phyloP scores from a whole-genome alignment of 108 stramenopile species.

The Ochromonas danica region DNA sequence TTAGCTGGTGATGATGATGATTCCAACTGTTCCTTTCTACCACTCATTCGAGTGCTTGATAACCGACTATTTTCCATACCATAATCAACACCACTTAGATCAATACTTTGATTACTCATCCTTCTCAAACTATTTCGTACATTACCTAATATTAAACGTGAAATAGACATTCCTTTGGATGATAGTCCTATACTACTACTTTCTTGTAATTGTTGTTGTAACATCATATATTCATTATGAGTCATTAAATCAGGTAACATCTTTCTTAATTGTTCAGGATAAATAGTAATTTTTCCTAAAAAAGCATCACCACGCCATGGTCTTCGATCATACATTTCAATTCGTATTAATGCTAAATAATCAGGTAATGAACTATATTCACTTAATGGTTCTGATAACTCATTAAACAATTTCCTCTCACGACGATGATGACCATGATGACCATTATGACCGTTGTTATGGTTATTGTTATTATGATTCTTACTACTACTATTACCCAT shows the following conservation, averaged over 20 bases:
- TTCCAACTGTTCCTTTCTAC: conserved; percentile 15
- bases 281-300: neutral
- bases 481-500: too few relatives aligned
- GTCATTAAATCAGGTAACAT: conserved; percentile 28
- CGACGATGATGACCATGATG: neutral
- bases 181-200: conserved; percentile 16
- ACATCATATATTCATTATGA: conserved; percentile 12
- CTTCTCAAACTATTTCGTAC: conserved; percentile 16
- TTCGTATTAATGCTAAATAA: neutral
- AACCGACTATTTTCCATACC: conserved; percentile 15
- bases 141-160: conserved; percentile 17
- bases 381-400: neutral
- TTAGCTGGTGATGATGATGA: conserved; percentile 15
- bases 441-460: conserved; percentile 24
- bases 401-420: conserved; percentile 4
- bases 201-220: conserved; percentile 17
- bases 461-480: conserved; percentile 1
- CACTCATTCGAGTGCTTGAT: conserved; percentile 15
- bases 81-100: conserved; percentile 17
- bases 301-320: conserved; percentile 8
- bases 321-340: conserved; percentile 3
- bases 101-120: conserved; percentile 17
- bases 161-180: conserved; percentile 17
- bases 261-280: neutral
- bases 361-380: conserved; percentile 9